These are phyloP conservation scores for Kuraishia piskuri DNA, from an alignment of 805 yeast genomes.

Conservation along the genomic window DNA sequence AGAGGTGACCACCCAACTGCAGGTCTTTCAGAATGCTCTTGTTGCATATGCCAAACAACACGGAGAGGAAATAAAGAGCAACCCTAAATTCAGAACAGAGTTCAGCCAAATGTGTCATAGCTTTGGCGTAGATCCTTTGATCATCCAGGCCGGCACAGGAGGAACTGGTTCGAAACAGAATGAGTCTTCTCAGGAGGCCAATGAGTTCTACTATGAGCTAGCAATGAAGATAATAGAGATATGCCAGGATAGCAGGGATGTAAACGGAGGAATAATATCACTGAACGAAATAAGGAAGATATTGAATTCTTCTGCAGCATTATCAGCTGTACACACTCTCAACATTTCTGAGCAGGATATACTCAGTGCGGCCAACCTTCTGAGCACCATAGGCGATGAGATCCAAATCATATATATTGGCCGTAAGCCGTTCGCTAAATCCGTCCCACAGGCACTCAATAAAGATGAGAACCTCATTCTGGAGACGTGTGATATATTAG, in stretches of 20 bases:
- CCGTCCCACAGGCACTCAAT: constrained; percentile 55
- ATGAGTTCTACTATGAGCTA: constrained; percentile 57
- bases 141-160: constrained; percentile 21
- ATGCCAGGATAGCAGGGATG: constrained; percentile 57
- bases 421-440: constrained; percentile 47
- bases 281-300: constrained; percentile 40
- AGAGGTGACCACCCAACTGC: constrained; percentile 61
- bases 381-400: constrained; percentile 62
- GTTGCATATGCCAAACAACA: constrained; percentile 70
- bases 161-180: constrained; percentile 13
- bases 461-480: constrained; percentile 64
- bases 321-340: constrained; percentile 17
- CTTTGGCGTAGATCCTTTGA: constrained; percentile 80
- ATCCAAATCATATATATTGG: constrained; percentile 54
- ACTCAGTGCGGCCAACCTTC: constrained; percentile 40
- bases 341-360: constrained; percentile 42
- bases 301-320: constrained; percentile 11
- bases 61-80: constrained; percentile 53
- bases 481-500: constrained; percentile 70
- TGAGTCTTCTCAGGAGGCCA: constrained; percentile 16
- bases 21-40: constrained; percentile 69
- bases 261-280: constrained; percentile 78
- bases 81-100: constrained; percentile 58
- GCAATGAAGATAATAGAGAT: constrained; percentile 70
- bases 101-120: constrained; percentile 70